Percentiles rank a stretch among this genome's conserved stretches.
Conservation (phyloP, 306 rosid species). For the Citrullus colocynthis region DNA sequence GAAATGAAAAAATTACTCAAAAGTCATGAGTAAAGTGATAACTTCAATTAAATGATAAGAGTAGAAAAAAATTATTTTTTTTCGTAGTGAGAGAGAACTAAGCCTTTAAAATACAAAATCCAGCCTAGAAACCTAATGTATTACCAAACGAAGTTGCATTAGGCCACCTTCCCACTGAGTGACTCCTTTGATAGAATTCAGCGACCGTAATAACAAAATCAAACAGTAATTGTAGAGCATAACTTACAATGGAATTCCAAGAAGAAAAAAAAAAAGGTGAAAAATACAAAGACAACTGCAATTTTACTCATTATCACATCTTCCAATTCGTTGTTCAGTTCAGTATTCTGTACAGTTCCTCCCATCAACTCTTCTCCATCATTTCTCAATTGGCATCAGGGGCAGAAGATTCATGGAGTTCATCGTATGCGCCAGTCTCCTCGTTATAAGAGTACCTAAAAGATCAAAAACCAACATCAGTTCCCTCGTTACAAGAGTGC, state of each 20-base stretch:
- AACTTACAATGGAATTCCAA: neutral
- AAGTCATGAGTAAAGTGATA: too few relatives aligned
- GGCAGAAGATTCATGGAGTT: slow-evolving; percentile 24
- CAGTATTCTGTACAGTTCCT: neutral
- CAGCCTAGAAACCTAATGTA: neutral
- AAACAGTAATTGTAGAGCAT: neutral
- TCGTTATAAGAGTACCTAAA: slow-evolving; percentile 36
- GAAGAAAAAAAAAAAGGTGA: neutral
- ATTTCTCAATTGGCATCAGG: slow-evolving; percentile 8
- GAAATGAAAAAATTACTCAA: too few relatives aligned
- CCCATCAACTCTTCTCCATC: neutral
- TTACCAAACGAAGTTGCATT: neutral
- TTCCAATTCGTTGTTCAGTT: neutral
- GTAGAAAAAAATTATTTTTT: too few relatives aligned
- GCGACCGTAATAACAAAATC: neutral
- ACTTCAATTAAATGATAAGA: too few relatives aligned
- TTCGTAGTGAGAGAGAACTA: neutral
- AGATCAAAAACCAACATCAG: neutral
- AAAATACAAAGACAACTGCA: neutral
- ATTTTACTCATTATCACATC: neutral
- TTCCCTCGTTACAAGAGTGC: slow-evolving; percentile 27
- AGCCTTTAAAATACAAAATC: neutral
- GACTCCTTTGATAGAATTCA: neutral
- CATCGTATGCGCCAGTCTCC: slow-evolving; percentile 50
- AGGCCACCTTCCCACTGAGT: neutral